Conservation (phyloP, 2,329 filamentous ascomycete genomes). For the Colletotrichum australisinense region DNA sequence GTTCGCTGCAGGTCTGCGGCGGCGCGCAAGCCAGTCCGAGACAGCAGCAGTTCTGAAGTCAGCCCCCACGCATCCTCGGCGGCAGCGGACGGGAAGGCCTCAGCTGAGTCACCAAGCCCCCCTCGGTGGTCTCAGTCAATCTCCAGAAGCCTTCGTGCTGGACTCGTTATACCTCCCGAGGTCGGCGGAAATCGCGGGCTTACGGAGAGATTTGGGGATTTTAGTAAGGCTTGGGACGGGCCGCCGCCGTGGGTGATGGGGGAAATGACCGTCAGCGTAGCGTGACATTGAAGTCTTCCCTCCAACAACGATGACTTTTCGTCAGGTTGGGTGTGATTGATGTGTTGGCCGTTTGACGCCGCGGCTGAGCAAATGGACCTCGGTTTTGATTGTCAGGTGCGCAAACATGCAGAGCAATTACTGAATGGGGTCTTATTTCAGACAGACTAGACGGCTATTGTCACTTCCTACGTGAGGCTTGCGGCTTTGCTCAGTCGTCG, state of each 20-base stretch:
- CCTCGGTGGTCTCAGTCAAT: background rate
- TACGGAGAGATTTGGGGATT: background rate
- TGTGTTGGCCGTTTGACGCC: conserved; percentile 28
- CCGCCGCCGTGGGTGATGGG: conserved; percentile 15
- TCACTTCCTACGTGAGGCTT: background rate
- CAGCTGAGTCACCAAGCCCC: background rate
- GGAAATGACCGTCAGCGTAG: conserved; percentile 24
- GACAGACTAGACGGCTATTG: background rate
- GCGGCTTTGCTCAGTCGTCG: background rate
- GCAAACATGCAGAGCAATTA: background rate
- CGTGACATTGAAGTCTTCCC: conserved; percentile 15
- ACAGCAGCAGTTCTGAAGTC: background rate
- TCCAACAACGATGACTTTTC: background rate
- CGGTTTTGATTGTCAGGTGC: conserved; percentile 16
- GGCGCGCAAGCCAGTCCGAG: background rate
- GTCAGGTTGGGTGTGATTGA: conserved; percentile 21
- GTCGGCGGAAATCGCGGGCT: conserved; percentile 9
- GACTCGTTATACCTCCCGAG: background rate
- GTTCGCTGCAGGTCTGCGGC: background rate
- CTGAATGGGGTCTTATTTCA: background rate
- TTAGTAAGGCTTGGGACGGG: conserved; percentile 23
- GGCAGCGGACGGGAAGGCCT: background rate
- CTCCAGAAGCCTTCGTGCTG: background rate
- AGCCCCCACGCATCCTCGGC: conserved; percentile 3
- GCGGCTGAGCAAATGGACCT: conserved; percentile 24